phyloP scores from a whole-genome alignment of 768 basidiomycete species.

The Tulasnella sp. region DNA sequence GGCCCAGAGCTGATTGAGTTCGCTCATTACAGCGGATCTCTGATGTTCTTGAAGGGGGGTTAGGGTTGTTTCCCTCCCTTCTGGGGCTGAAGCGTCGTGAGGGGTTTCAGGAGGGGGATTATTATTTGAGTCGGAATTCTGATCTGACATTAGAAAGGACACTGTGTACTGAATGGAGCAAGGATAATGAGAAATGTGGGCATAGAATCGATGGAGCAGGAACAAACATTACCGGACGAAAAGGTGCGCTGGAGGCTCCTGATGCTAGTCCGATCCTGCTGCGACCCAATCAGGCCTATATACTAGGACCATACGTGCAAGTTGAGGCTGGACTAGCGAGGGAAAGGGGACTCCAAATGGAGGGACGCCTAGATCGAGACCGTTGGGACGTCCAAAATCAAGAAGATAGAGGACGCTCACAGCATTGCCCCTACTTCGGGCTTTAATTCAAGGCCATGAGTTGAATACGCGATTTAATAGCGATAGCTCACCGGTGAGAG shows the following conservation, averaged over 20 bases:
- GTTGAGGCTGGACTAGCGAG: background rate
- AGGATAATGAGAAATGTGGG: background rate
- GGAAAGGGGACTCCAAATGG: background rate
- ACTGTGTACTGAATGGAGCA: background rate
- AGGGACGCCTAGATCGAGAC: background rate
- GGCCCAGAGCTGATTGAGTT: background rate
- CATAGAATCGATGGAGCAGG: background rate
- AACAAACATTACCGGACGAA: background rate
- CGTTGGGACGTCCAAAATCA: background rate
- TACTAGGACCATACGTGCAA: background rate
- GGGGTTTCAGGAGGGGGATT: background rate
- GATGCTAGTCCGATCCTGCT: background rate
- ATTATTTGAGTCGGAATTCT: background rate
- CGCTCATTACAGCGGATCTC: background rate
- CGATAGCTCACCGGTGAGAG: background rate
- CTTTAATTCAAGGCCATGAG: background rate
- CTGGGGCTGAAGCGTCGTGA: background rate
- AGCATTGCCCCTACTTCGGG: background rate
- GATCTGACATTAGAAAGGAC: background rate
- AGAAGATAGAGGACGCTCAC: background rate
- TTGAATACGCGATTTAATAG: background rate
- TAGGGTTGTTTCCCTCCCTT: background rate
- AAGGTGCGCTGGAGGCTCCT: background rate
- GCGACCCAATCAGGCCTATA: background rate
- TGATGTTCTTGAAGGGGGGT: background rate